These are phyloP conservation scores for Yarrowia divulgata DNA, from an alignment of 805 yeast genomes.

Conservation along the genomic window DNA sequence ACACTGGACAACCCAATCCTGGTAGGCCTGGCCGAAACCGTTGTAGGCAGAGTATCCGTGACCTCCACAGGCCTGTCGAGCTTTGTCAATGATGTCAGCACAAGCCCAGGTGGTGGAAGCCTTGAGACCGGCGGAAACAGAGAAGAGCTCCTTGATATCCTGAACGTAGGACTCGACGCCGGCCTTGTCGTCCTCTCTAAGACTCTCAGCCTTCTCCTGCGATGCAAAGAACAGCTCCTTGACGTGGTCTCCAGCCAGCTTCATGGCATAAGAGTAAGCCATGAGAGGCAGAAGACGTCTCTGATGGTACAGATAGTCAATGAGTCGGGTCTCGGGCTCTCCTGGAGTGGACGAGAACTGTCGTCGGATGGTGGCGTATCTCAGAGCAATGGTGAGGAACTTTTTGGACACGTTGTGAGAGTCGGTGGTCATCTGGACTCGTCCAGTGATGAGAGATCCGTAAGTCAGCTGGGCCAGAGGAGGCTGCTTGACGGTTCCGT, in stretches of 20 bases:
- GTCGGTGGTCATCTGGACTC: slow-evolving; percentile 89
- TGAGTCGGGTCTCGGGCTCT: slow-evolving; percentile 70
- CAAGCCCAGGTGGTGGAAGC: slow-evolving; percentile 90
- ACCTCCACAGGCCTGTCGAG: slow-evolving; percentile 95
- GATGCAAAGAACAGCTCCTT: slow-evolving; percentile 56
- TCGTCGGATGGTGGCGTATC: slow-evolving; percentile 89
- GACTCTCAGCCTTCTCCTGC: slow-evolving; percentile 58
- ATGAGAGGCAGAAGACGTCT: slow-evolving; percentile 82
- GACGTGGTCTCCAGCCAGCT: slow-evolving; percentile 72
- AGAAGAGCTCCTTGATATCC: slow-evolving; percentile 77
- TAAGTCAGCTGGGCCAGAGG: slow-evolving; percentile 89
- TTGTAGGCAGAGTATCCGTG: slow-evolving; percentile 93
- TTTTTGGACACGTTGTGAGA: slow-evolving; percentile 82
- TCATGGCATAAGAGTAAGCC: slow-evolving; percentile 78
- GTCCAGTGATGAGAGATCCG: slow-evolving; percentile 85
- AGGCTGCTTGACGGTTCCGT: slow-evolving; percentile 75
- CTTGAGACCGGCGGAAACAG: slow-evolving; percentile 85
- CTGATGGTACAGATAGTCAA: slow-evolving; percentile 90
- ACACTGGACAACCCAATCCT: slow-evolving; percentile 97
- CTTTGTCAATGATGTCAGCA: slow-evolving; percentile 80
- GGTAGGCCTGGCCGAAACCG: slow-evolving; percentile 86
- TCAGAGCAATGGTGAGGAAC: slow-evolving; percentile 79
- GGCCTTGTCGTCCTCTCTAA: slow-evolving; percentile 58
- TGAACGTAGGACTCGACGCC: slow-evolving; percentile 58
- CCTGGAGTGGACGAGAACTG: slow-evolving; percentile 70